Base-by-base conservation (phyloP, 805 yeast genomes). In the Kluyveromyces dobzhanskii region DNA sequence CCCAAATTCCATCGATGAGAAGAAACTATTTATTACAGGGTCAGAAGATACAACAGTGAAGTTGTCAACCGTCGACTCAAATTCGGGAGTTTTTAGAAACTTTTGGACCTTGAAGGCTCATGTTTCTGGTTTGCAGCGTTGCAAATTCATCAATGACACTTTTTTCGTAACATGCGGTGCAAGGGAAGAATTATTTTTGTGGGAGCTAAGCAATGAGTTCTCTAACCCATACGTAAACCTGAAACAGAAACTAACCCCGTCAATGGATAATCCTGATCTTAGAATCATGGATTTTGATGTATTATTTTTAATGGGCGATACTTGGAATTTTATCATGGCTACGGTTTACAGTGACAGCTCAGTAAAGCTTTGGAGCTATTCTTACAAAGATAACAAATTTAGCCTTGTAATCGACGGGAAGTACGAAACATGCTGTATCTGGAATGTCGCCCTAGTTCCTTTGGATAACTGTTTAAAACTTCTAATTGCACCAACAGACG, bases 341-440 rank as follows among this genome's bases (percentile, higher is more conserved):
- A 74, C 86, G 0, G 94, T 82, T 0, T 92, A 85, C 54, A 88
- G 97, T 0, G 88, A 90, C 55, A 90, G 97, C 1, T 66, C 73
- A 3, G 71, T 90, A 40, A 78, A 75, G 48, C 31, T 82, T 0
- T 84, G 87, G 80, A 58, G 63, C 42, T 80, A 75, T 48, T 62
- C 70, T 42, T 46, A 61, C 18, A 30, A 28, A 0, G 43, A 51
- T 0, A 62, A 61, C 13, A 36, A 45, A 0, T 82, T 84, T 49
- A 49, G 51, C 1, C 52, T 71, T 28, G 35, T 82, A 0, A 51
- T 69, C 0, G 53, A 61, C 4, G 81, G 76, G 10, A 55, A 53
- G 16, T 87, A 90, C 58, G 68, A 76, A 42, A 76, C 84, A 0
- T 82, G 92, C 51, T 92, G 97, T 60, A 61, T 90, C 14, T 67